Base-by-base conservation (phyloP, 140 eudicot species). In the Anethum foeniculum region DNA sequence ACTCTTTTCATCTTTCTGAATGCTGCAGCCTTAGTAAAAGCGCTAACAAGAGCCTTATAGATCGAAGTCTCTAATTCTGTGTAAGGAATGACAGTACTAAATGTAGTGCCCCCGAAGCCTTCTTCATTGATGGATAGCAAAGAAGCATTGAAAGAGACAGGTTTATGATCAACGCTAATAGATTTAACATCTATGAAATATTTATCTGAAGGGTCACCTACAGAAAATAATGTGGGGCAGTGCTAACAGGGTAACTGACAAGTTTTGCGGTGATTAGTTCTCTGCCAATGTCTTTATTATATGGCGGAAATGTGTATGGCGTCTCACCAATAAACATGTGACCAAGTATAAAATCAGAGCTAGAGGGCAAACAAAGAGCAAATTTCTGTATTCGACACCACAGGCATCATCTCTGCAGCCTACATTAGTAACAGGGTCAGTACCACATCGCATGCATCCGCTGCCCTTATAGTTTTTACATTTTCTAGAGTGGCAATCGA, bases 311-410 rank as follows among this genome's bases (percentile, higher is more conserved):
- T 8, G 10, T 3, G 56, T 77, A 83, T 10, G 77, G 62, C 28
- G 75, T 80, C 6, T 79, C 80, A 19, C 85, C 87, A 0, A 86
- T 25, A 79, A 83, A 54, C 64, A 86, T 38, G n/a, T 47, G 48
- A 18, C 72, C 72, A 3, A 12, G 52, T 16, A 79, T 78, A 10
- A 5, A 27, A 4, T 34, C 48, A 13, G 79, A 39, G 1, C 85
- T 67, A 23, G 87, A 78, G 3, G 87, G 87, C 21, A 84, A 9
- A 77, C 87, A 86, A 12, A 86, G 77, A 9, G 84, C 80, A 60
- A 86, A 86, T 23, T 46, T 46, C 49, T 46, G 49, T 0, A 46
- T n/a, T 25, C 27, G 12, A 5, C 21, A 56, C 3, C 28, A 21
- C 65, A 56, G 28, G 65, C 11, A 52, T 52, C 60, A 1, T 25